Evolutionary conservation across 495 filamentous ascomycete genomes (phyloP).

Genomic region (Elasticomyces elasticus): DNA sequence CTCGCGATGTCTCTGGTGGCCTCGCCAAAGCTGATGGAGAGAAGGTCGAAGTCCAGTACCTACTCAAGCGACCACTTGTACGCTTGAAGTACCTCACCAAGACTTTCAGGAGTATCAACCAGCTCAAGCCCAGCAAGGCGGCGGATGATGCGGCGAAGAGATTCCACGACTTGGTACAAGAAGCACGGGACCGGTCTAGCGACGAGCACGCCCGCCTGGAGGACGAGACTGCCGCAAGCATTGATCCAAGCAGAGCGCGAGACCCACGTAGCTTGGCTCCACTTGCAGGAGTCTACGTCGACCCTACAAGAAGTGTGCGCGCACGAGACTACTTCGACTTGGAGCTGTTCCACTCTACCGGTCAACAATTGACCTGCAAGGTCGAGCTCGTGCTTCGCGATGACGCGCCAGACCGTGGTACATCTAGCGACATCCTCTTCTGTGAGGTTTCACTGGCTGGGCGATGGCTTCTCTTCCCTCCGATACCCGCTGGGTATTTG

Average conservation of each 20-base stretch:
- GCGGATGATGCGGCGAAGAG: slow-evolving; percentile 45
- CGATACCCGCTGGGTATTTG: slow-evolving; percentile 54
- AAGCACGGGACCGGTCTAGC: slow-evolving; percentile 65
- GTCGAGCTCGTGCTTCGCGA: slow-evolving; percentile 85
- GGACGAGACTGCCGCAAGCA: slow-evolving; percentile 77
- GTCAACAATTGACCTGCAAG: slow-evolving; percentile 76
- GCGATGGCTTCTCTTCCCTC: slow-evolving; percentile 86
- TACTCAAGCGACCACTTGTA: slow-evolving; percentile 81
- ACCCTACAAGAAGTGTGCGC: slow-evolving; percentile 62
- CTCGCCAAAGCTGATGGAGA: slow-evolving; percentile 70
- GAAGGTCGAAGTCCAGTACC: slow-evolving; percentile 85
- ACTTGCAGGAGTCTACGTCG: slow-evolving; percentile 57
- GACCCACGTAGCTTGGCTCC: slow-evolving; percentile 67
- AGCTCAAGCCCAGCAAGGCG: slow-evolving; percentile 45
- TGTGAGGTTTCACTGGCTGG: slow-evolving; percentile 69
- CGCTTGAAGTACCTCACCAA: slow-evolving; percentile 80
- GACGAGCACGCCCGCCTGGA: slow-evolving; percentile 81
- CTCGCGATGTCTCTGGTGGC: slow-evolving; percentile 68
- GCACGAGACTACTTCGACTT: slow-evolving; percentile 85
- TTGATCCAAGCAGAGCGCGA: slow-evolving; percentile 67
- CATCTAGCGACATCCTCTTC: slow-evolving; percentile 73
- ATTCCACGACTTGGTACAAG: slow-evolving; percentile 64
- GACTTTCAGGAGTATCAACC: slow-evolving; percentile 57
- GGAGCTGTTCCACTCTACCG: slow-evolving; percentile 77
- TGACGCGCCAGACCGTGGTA: slow-evolving; percentile 46